Percentiles rank a stretch among this genome's conserved stretches.
These are phyloP conservation scores for Aspergillus sp. DNA, from an alignment of 2,329 filamentous ascomycete genomes.

Conservation along the genomic window DNA sequence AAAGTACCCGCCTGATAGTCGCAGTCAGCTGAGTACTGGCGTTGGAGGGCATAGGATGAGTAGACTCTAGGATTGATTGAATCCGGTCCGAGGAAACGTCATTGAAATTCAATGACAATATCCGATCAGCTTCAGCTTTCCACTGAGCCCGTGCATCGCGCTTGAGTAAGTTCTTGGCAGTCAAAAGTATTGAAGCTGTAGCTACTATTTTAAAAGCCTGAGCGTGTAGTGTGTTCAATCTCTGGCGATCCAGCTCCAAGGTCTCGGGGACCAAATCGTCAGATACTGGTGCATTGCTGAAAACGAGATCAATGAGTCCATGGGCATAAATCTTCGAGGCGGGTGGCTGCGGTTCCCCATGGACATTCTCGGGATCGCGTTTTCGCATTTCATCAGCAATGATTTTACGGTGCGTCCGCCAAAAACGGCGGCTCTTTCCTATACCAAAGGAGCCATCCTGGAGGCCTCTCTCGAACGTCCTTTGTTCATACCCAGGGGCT, in stretches of 20 bases:
- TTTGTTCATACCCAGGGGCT: conserved; percentile 61
- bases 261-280: conserved; percentile 61
- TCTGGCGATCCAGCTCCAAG: conserved; percentile 55
- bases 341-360: conserved; percentile 36
- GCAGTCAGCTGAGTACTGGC: conserved; percentile 46
- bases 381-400: conserved; percentile 53
- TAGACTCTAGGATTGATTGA: conserved; percentile 48
- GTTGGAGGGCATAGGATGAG: conserved; percentile 48
- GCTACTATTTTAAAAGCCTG: conserved; percentile 59
- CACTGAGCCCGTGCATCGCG: conserved; percentile 64
- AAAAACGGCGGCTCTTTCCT: conserved; percentile 56
- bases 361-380: conserved; percentile 39
- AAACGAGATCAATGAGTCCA: conserved; percentile 58
- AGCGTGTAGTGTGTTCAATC: conserved; percentile 54
- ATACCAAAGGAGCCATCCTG: conserved; percentile 52
- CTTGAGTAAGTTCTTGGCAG: conserved; percentile 65
- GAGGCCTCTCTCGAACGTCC: conserved; percentile 57
- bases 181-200: conserved; percentile 62
- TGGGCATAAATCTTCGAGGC: conserved; percentile 55
- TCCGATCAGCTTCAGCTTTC: conserved; percentile 61
- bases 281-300: conserved; percentile 53
- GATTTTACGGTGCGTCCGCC: conserved; percentile 42
- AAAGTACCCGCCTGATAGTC: conserved; percentile 54
- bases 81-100: conserved; percentile 43
- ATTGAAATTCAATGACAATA: conserved; percentile 52